Conservation (phyloP, 345 rosid genomes). For the Acer saccharum region DNA sequence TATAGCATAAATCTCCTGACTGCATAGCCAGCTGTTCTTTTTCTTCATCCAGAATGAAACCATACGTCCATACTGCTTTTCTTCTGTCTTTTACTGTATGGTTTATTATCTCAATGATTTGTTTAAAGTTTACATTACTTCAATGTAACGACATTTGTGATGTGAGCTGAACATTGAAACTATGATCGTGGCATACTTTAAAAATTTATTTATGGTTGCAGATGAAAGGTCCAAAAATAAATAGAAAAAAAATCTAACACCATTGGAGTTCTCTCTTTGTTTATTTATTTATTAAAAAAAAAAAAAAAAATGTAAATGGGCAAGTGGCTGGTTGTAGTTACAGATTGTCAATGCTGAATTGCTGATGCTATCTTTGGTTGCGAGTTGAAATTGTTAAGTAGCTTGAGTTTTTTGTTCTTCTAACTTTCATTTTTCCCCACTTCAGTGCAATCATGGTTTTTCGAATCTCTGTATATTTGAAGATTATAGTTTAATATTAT, state of each 20-base stretch:
- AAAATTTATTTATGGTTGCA: neutral
- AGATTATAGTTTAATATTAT: neutral
- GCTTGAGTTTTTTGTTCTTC: neutral
- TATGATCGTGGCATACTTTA: neutral
- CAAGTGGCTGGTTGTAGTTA: no score
- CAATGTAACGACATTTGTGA: neutral
- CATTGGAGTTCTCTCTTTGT: neutral
- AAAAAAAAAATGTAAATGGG: no score
- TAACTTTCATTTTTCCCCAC: neutral
- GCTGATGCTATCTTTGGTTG: neutral
- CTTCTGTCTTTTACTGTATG: no score
- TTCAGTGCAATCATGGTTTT: neutral
- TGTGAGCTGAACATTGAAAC: neutral
- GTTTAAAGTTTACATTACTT: neutral
- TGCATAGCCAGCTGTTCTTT: no score
- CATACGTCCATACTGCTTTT: no score
- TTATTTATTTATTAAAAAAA: no score
- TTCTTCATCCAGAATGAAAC: no score
- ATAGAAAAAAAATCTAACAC: neutral
- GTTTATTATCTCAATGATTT: neutral
- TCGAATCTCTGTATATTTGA: neutral
- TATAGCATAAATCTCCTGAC: no score
- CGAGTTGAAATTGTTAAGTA: neutral
- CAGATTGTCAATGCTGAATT: neutral
- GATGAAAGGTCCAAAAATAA: neutral